Percentiles rank a stretch among this genome's conserved stretches.
phyloP scores from a whole-genome alignment of 495 filamentous ascomycete genomes.

The Lepidopterella palustris region DNA sequence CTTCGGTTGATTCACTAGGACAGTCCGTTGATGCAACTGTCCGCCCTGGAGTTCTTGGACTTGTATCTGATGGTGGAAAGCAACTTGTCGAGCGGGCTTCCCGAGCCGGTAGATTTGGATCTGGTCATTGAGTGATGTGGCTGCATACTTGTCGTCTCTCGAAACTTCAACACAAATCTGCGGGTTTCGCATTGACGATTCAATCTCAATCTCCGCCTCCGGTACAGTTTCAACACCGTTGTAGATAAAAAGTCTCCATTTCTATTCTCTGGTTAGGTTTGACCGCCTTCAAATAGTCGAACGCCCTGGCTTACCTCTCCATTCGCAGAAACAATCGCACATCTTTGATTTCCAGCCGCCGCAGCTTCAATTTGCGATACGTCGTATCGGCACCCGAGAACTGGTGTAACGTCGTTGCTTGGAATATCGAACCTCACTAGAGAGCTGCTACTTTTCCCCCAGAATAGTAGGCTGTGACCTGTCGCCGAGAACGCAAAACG shows the following conservation, averaged over 20 bases:
- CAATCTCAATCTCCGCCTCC: slow-evolving; percentile 11
- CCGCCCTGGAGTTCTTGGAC: slow-evolving; percentile 21
- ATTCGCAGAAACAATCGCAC: slow-evolving; percentile 10
- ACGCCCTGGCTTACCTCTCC: background rate
- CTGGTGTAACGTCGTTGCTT: slow-evolving; percentile 20
- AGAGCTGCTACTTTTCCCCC: slow-evolving; percentile 15
- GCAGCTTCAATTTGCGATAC: slow-evolving; percentile 17
- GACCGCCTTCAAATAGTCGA: background rate
- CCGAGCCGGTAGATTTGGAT: slow-evolving; percentile 18
- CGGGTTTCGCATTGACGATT: slow-evolving; percentile 3
- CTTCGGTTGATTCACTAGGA: slow-evolving; percentile 1
- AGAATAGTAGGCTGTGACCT: slow-evolving; percentile 20
- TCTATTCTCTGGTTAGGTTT: background rate
- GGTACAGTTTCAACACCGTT: slow-evolving; percentile 15
- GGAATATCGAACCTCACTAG: slow-evolving; percentile 25
- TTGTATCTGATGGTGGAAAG: slow-evolving; percentile 27
- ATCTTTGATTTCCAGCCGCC: slow-evolving; percentile 23
- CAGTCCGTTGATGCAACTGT: slow-evolving; percentile 15
- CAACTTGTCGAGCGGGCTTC: slow-evolving; percentile 9
- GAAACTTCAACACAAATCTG: slow-evolving; percentile 20
- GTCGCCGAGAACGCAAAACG: slow-evolving; percentile 21
- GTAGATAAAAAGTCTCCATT: slow-evolving; percentile 13
- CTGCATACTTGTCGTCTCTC: slow-evolving; percentile 19
- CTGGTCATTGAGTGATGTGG: slow-evolving; percentile 19
- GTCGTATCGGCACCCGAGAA: slow-evolving; percentile 26